Evolutionary conservation across 1,284 basidiomycete genomes (phyloP).

Genomic region (Cryptococcus hybrid): DNA sequence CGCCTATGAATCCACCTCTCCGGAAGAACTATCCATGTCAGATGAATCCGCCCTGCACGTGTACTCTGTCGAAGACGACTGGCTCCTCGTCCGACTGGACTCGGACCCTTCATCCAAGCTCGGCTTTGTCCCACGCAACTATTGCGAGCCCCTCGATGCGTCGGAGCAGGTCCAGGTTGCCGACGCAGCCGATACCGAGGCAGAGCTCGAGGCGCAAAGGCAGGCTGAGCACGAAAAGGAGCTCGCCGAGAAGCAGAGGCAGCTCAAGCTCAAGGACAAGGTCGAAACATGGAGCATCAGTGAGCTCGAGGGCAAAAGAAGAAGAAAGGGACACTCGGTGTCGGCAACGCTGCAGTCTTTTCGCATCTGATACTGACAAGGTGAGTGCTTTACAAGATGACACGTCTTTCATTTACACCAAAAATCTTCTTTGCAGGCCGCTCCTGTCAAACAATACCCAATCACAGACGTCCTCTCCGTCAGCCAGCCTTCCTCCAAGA

Average conservation of each 20-base stretch:
- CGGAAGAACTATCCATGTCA: conserved; percentile 75
- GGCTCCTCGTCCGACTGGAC: conserved; percentile 68
- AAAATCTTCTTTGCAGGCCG: conserved; percentile 55
- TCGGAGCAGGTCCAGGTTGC: conserved; percentile 31
- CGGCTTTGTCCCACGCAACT: conserved; percentile 80
- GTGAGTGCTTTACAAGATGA: too few species aligned
- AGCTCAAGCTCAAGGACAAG: conserved; percentile 54
- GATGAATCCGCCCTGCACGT: conserved; percentile 77
- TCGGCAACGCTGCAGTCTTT: conserved; percentile 84
- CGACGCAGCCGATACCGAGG: conserved; percentile 42
- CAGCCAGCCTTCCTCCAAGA: conserved; percentile 67
- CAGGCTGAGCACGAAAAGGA: conserved; percentile 46
- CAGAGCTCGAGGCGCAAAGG: conserved; percentile 36
- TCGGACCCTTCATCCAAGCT: conserved; percentile 59
- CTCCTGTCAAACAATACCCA: conserved; percentile 83
- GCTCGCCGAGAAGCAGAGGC: conserved; percentile 48
- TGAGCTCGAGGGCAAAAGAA: conserved; percentile 94
- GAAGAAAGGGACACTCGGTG: conserved; percentile 91
- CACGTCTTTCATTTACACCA: conserved; percentile 2
- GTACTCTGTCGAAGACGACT: conserved; percentile 81
- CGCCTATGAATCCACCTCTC: conserved; percentile 78
- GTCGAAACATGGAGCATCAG: conserved; percentile 90
- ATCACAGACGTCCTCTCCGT: conserved; percentile 67
- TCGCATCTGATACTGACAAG: neutral
- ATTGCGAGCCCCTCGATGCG: conserved; percentile 65